Conservation (phyloP, 2,329 filamentous ascomycete species). For the Microsporum audouinii region DNA sequence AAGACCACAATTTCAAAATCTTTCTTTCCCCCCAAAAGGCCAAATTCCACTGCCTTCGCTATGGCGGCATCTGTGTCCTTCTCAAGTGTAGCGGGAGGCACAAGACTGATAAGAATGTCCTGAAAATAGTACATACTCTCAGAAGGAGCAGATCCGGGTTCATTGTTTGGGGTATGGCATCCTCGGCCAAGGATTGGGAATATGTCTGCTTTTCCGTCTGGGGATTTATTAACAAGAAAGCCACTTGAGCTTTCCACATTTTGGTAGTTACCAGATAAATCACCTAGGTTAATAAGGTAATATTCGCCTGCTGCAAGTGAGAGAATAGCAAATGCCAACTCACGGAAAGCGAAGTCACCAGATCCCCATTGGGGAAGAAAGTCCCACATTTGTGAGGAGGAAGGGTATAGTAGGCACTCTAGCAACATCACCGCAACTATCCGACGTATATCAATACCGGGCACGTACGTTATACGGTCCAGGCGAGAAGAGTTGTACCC, state of each 20-base stretch:
- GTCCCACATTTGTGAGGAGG: neutral
- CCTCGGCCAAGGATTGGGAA: neutral
- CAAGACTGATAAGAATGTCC: neutral
- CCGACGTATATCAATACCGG: neutral
- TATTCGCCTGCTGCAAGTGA: slow-evolving; percentile 2
- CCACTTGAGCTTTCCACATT: neutral
- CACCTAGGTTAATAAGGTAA: neutral
- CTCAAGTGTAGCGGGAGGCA: neutral
- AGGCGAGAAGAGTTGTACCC: neutral
- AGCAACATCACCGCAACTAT: neutral
- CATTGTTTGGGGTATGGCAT: neutral
- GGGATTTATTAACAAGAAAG: neutral
- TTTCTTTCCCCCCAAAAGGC: neutral
- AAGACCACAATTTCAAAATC: neutral
- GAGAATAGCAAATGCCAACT: slow-evolving; percentile 2
- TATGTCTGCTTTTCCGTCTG: neutral
- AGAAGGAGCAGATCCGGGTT: neutral
- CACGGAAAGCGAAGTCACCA: neutral
- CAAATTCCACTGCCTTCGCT: slow-evolving; percentile 1
- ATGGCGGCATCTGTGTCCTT: neutral
- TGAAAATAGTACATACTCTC: neutral
- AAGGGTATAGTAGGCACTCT: neutral
- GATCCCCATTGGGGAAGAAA: neutral
- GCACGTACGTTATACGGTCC: no score
- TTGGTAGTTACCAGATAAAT: neutral